Evolutionary conservation across 2,329 filamentous ascomycete species (phyloP), one percentile per base, ranked within the genome.

Genomic region (Aureobasidium vineae): DNA sequence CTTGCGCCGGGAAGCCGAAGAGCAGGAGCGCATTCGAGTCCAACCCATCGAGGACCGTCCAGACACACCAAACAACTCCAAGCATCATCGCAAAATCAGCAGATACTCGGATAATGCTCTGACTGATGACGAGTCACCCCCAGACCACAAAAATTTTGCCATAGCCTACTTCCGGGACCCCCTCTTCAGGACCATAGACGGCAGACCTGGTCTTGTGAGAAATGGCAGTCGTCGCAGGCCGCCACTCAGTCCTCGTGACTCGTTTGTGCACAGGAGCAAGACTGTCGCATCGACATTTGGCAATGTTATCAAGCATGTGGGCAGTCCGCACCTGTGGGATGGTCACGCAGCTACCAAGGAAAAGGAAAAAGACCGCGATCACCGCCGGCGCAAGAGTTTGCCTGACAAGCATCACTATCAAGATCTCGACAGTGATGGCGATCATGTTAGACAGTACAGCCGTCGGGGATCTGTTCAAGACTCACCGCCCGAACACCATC

Each of bases 1-100:
- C 70, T 78, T 97, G 57, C 85, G 87, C 68, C 81, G 84, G 66
- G 88, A 93, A 70, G 85, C 81, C 5, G 80, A 82, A 47, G 75
- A 79, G 72, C 76, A 80, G 74, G 70, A 78, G 73, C 64, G 68
- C 49, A 67, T 69, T 21, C 60, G 68, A 21, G 64, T 69, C 3
- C 68, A 50, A n/a, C 64, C 65, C 19, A 38, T 56, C 7, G 69
- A 70, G 5, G 70, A 40, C 66, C 70, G 50, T 68, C 72, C 70
- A 67, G 69, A 70, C 57, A 65, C 68, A 19, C 66, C 60, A 5
- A 56, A 67, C 21, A 33, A 23, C 13, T 45, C 28, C 19, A 56
- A 45, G 40, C 61, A 67, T 41, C 68, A 61, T 64, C 69, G 45
- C 68, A 69, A 63, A 65, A 67, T 59, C 38, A 71, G 72, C 31